These are phyloP conservation scores for Stagonosporopsis chrysanthemi DNA, from an alignment of 2,329 filamentous ascomycete species.

Conservation along the genomic window DNA sequence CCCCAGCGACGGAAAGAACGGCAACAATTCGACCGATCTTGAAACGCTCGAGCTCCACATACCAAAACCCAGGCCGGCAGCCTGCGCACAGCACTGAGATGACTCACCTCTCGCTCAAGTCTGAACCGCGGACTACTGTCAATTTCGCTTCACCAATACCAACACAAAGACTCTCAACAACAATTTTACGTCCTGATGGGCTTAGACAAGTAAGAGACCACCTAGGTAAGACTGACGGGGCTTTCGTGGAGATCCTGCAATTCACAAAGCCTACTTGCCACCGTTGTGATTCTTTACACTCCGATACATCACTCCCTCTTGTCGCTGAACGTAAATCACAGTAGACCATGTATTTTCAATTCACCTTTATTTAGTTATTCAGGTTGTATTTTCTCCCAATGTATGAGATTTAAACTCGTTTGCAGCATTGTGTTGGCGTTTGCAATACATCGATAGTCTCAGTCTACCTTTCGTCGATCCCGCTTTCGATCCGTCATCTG, in stretches of 20 bases:
- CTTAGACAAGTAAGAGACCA: not conserved
- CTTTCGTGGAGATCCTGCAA: constrained; percentile 1
- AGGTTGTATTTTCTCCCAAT: not conserved
- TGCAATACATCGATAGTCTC: not conserved
- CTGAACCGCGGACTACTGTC: not conserved
- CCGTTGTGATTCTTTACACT: constrained; percentile 2
- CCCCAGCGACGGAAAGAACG: not conserved
- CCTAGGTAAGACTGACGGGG: not conserved
- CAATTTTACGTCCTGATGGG: not conserved
- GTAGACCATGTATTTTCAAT: not conserved
- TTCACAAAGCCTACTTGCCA: not conserved
- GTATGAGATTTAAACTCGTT: too few relatives aligned
- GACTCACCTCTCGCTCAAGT: not conserved
- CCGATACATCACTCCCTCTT: not conserved
- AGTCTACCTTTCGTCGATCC: not conserved
- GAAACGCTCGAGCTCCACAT: not conserved
- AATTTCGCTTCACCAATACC: not conserved
- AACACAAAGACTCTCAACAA: not conserved
- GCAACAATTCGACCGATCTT: constrained; percentile 1
- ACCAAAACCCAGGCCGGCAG: not conserved
- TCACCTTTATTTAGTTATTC: too few relatives aligned
- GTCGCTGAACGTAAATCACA: not conserved
- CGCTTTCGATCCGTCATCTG: not conserved
- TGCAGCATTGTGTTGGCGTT: too few relatives aligned
- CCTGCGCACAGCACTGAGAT: constrained; percentile 2